A percentile compares a stretch with the other conserved stretches of the same genome.
Evolutionary conservation across 805 yeast species (phyloP).

Genomic region (Barnettozyma californica): DNA sequence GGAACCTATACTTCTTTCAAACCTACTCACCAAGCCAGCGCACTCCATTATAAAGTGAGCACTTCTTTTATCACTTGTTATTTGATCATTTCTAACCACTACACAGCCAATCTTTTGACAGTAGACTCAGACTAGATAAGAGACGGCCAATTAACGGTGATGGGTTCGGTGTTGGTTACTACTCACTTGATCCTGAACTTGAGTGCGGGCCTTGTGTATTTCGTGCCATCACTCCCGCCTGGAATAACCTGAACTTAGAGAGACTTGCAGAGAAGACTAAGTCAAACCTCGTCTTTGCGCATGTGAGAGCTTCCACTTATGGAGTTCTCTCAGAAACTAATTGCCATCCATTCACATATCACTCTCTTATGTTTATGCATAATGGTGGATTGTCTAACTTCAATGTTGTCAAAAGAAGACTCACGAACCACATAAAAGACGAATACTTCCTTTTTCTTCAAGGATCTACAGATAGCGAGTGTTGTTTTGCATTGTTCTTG

Average conservation of each 20-base stretch:
- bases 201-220: constrained; percentile 83
- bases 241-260: constrained; percentile 92
- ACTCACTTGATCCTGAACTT: constrained; percentile 52
- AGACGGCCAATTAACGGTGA: constrained; percentile 95
- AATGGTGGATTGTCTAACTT: constrained; percentile 87
- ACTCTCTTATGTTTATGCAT: constrained; percentile 92
- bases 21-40: constrained; percentile 88
- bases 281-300: constrained; percentile 83
- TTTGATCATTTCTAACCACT: not conserved
- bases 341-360: constrained; percentile 93
- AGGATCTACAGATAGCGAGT: constrained; percentile 95
- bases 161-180: constrained; percentile 97
- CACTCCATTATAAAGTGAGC: constrained; percentile 83
- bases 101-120: constrained; percentile 75
- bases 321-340: constrained; percentile 93
- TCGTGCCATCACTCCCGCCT: constrained; percentile 95
- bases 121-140: constrained; percentile 79
- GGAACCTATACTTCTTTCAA: constrained; percentile 81
- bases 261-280: constrained; percentile 84
- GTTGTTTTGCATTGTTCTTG: constrained; percentile 84
- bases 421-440: constrained; percentile 71
- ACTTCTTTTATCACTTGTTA: not conserved
- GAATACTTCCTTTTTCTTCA: constrained; percentile 76
- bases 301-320: constrained; percentile 92
- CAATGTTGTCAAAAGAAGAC: constrained; percentile 60